Conservation (phyloP, 768 basidiomycete species). For the Termitomyces sp. region DNA sequence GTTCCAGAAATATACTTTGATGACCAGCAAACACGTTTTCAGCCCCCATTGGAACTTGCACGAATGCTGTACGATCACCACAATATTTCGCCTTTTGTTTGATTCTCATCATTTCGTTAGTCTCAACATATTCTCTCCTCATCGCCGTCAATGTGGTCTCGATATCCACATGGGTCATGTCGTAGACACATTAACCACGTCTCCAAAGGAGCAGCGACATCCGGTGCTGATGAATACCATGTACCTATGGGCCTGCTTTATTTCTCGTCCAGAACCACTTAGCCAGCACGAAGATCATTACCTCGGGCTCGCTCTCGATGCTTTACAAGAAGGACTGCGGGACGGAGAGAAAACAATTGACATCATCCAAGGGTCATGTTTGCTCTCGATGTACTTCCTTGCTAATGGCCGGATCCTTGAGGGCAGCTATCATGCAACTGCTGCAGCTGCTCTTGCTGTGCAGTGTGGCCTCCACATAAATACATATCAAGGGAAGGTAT, state of each 20-base stretch:
- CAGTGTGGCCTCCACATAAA: slow-evolving; percentile 67
- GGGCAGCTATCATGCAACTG: slow-evolving; percentile 73
- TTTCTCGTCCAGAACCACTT: slow-evolving; percentile 68
- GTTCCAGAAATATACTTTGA: slow-evolving; percentile 46
- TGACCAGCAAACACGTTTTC: slow-evolving; percentile 45
- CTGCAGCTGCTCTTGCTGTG: slow-evolving; percentile 69
- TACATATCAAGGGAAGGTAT: slow-evolving; percentile 29
- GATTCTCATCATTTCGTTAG: slow-evolving; percentile 34
- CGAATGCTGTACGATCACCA: slow-evolving; percentile 56
- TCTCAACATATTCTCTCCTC: slow-evolving; percentile 71
- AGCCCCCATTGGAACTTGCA: slow-evolving; percentile 56
- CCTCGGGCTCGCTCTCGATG: slow-evolving; percentile 59
- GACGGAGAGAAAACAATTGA: slow-evolving; percentile 56
- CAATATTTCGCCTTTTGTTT: slow-evolving; percentile 7
- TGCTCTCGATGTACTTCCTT: slow-evolving; percentile 73
- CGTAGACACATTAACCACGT: slow-evolving; percentile 54
- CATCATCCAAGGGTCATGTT: slow-evolving; percentile 72
- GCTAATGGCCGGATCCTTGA: slow-evolving; percentile 76
- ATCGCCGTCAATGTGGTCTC: slow-evolving; percentile 72
- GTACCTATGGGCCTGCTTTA: slow-evolving; percentile 80
- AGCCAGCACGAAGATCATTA: slow-evolving; percentile 73
- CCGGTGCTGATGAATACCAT: slow-evolving; percentile 77
- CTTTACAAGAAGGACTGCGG: slow-evolving; percentile 61
- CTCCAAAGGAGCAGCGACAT: slow-evolving; percentile 62
- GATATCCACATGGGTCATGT: slow-evolving; percentile 67